Evolutionary conservation across 805 yeast genomes (phyloP), one percentile per base, ranked within the genome.

Genomic region (Spencermartinsiella europaea): DNA sequence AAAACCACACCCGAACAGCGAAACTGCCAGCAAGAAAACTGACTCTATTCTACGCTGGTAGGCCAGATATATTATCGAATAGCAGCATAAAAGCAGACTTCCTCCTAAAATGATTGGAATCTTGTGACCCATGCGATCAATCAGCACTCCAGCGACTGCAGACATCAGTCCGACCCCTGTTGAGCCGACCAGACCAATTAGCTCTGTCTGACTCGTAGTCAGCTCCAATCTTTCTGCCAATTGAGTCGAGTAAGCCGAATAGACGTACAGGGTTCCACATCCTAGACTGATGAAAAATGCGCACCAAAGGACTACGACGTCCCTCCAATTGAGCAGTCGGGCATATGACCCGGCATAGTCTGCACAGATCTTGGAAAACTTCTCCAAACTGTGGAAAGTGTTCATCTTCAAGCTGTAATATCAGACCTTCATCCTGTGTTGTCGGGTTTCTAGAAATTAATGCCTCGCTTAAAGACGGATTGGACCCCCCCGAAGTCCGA

Each of bases 191-290:
- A 81, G 71, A 0, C 86, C 88, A 3, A 83, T 71, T 25, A 73
- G 59, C 2, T 85, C 76, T 2, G 84, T 68, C 46, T 83, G 74
- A 0, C 85, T 71, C 2, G 84, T 85, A 1, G 79, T 60, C 56
- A 83, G 80, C 28, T 68, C 67, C 42, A 83, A 67, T 34, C 69
- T 68, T 28, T 61, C 62, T 1, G 87, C 85, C 46, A 82, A 68
- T 57, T 84, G 90, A 0, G 90, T 87, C 39, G 85, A 79, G 59
- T 79, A 83, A 0, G 84, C 83, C 3, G 85, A 79, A 62, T 79
- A 83, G 28, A 83, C 67, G 61, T 83, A 83, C 50, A 81, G 67
- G 1, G 89, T 84, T 1, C 91, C 91, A 20, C 76, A 58, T 21
- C 57, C 62, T 8, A 57, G 45, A 33, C 53, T 45, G 21, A 50